phyloP scores from a whole-genome alignment of 2,329 filamentous ascomycete genomes.

The Malbranchea cinnamomea region DNA sequence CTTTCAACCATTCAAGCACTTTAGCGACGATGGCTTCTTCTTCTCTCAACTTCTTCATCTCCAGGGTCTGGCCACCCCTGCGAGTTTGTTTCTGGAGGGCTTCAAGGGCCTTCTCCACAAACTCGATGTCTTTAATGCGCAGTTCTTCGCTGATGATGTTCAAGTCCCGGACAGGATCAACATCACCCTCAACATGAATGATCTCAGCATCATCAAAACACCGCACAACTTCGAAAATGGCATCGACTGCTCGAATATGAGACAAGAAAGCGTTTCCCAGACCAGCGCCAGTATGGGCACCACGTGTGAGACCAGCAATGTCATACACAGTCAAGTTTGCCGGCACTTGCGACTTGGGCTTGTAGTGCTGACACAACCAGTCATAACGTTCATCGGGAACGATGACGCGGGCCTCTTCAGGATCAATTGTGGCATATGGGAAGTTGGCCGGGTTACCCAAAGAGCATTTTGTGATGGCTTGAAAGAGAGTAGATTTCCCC shows the following conservation, averaged over 20 bases:
- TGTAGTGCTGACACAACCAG: constrained; percentile 92
- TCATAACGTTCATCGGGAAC: constrained; percentile 93
- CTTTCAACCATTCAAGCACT: constrained; percentile 66
- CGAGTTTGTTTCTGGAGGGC: constrained; percentile 86
- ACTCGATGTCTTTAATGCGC: constrained; percentile 96
- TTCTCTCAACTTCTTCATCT: constrained; percentile 94
- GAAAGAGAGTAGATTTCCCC: constrained; percentile 98
- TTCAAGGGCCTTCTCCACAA: constrained; percentile 89
- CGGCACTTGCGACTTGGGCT: constrained; percentile 92
- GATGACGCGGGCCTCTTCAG: constrained; percentile 93
- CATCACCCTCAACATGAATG: constrained; percentile 97
- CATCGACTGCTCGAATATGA: constrained; percentile 94
- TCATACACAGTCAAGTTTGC: constrained; percentile 98
- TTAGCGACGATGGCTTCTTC: constrained; percentile 90
- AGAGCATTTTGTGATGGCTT: constrained; percentile 94
- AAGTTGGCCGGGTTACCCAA: constrained; percentile 99
- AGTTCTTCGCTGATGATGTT: constrained; percentile 96
- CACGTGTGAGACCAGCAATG: constrained; percentile 90
- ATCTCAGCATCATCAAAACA: constrained; percentile 99
- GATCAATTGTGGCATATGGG: constrained; percentile 96
- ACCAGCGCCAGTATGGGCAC: constrained; percentile 92
- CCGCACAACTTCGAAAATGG: constrained; percentile 92
- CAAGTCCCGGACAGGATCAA: constrained; percentile 84
- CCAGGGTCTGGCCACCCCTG: constrained; percentile 83
- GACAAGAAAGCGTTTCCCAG: constrained; percentile 97